Conservation (phyloP, 371 early-diverging fungal species). For the Homolaphlyctis polyrhiza region DNA sequence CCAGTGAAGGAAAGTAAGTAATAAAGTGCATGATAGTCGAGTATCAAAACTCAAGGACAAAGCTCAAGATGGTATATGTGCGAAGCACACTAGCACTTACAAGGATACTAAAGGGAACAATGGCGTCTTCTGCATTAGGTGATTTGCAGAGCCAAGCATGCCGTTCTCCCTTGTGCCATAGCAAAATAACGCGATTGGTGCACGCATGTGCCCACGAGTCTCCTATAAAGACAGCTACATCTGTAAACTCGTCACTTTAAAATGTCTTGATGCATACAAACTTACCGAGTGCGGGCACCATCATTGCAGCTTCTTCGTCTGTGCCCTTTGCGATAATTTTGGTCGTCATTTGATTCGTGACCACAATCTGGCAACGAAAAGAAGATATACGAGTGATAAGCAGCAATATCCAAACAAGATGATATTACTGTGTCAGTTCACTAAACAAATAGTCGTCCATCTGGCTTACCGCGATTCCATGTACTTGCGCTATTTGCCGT, state of each 20-base stretch:
- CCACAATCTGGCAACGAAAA: conserved; percentile 25
- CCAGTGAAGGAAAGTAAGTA: background rate
- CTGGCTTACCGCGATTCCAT: conserved; percentile 33
- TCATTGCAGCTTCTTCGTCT: conserved; percentile 11
- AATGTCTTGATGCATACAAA: background rate
- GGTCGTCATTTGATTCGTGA: conserved; percentile 50
- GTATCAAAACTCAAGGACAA: background rate
- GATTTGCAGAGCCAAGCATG: conserved; percentile 3
- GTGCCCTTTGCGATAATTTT: conserved; percentile 16
- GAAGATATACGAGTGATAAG: background rate
- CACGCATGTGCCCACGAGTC: conserved; percentile 45
- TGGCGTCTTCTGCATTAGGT: conserved; percentile 1
- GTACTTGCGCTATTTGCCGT: conserved; percentile 35
- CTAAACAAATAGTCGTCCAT: background rate
- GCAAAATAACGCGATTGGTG: conserved; percentile 35
- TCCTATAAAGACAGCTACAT: conserved; percentile 15
- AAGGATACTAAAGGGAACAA: background rate
- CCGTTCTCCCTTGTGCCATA: conserved; percentile 30
- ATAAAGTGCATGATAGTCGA: background rate
- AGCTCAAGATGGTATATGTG: background rate
- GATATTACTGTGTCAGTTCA: background rate
- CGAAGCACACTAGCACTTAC: background rate
- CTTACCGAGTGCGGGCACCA: conserved; percentile 38
- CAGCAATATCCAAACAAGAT: background rate
- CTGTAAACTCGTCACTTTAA: background rate